Base-by-base conservation (phyloP, 176 grass and related monocot genomes). In the Hsuehochloa calcarea region DNA sequence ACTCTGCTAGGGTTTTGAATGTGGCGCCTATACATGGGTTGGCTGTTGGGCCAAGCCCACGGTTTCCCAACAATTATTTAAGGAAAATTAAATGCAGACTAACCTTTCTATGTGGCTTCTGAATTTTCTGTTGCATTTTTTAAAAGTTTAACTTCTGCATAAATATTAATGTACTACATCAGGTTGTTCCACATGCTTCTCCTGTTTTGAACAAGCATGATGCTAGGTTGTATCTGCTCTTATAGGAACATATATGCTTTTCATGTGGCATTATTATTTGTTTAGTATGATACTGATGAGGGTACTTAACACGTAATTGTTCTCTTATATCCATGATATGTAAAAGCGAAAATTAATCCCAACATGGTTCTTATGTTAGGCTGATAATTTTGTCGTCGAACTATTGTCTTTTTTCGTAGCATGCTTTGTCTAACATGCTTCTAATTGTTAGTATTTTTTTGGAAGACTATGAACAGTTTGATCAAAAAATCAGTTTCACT, bases 181-280 rank as follows among this genome's bases (percentile, higher is more conserved):
- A 44, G 22, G 34, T 82, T 70, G 79, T 61, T 76, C 50, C 10
- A 77, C 29, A 70, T 51, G 41, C 16, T 43, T 77, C 22, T 82
- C 63, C 26, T 59, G 3, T 39, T 47, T 68, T 47, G 38, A 60
- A 61, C 49, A 58, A 4, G 14, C 72, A 20, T 80, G 55, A 20
- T 80, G 43, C 22, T 73, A n/a, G 17, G 31, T 72, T 65, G 16
- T 65, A 72, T 19, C 29, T 5, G 15, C 39, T 66, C 54, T 88
- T 70, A 44, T 68, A 77, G 34, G 49, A 65, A 12, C 8, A 7
- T 55, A 5, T 35, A 22, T 81, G 37, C 26, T 73, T 55, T 66
- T 11, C 1, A 25, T 10, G 19, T 56, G 68, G 23, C 25, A 56
- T 55, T 81, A 37, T 22, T 50, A 62, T 31, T 63, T 49, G 46